phyloP scores from a whole-genome alignment of 148 eudicot species.

The Spergularia marina region DNA sequence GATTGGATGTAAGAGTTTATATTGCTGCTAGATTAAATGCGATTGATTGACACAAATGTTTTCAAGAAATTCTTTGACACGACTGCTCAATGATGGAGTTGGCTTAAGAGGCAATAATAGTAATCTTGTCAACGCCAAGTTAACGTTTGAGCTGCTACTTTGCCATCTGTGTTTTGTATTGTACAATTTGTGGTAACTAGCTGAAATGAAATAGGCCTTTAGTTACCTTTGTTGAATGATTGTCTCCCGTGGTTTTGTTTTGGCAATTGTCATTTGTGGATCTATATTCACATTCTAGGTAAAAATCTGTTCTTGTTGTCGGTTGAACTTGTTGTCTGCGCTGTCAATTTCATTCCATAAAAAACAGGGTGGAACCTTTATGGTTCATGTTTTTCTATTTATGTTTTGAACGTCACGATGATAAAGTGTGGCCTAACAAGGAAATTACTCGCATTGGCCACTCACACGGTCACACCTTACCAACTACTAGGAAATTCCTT shows the following conservation, averaged over 20 bases:
- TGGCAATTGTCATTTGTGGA: not conserved
- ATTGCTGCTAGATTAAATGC: not conserved
- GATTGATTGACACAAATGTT: not conserved
- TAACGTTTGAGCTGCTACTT: not conserved
- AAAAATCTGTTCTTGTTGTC: not conserved
- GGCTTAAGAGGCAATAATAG: conserved; percentile 4
- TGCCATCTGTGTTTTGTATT: not conserved
- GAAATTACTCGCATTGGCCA: no score
- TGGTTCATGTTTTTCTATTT: not conserved
- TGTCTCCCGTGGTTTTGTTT: not conserved
- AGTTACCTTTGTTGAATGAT: no score
- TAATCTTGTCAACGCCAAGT: not conserved
- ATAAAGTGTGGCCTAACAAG: no score
- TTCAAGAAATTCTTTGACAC: not conserved
- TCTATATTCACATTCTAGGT: not conserved
- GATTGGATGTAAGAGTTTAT: not conserved
- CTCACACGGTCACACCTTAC: no score
- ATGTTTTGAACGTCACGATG: conserved; percentile 5
- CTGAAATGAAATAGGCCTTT: no score
- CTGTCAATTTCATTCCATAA: no score
- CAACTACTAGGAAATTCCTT: no score
- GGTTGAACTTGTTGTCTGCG: not conserved
- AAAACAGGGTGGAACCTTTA: not conserved
- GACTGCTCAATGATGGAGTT: not conserved
- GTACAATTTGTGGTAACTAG: not conserved